Base-by-base conservation (phyloP, 768 basidiomycete genomes). In the Phaffia tasmanica region DNA sequence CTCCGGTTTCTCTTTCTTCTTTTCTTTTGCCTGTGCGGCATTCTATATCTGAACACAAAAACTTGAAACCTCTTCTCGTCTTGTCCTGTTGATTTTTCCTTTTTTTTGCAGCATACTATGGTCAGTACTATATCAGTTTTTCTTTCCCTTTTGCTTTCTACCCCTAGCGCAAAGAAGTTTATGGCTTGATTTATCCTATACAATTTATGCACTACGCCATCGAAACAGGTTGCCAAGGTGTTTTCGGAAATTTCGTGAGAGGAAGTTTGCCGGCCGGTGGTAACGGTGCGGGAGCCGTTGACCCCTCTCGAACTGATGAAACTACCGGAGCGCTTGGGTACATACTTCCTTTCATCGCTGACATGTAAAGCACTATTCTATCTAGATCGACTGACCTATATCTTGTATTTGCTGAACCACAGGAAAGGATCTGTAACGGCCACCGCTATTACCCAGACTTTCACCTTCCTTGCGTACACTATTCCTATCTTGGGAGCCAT, bases 401-500 rank as follows among this genome's bases (percentile, higher is more conserved):
- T 55, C 30, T 57, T 57, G 9, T 48, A 54, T 42, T 58, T 49
- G 6, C 54, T 5, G 6, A 42, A 42, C 11, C 53, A 54, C 35
- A 42, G 35, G 35, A 42, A 11, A 11, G 35, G 35, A 11, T 42
- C 35, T 42, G 35, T 42, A 11, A 42, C 35, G 11, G 35, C 35
- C 11, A 42, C 35, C 35, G 35, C 35, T 42, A 4, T 54, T 15
- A 54, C 53, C 29, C 5, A 54, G 9, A 19, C 56, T 8, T 69
- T 75, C 70, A 73, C 68, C 1, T 76, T 76, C 67, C 68, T 76
- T 42, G 69, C 72, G 19, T 75, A 75, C 72, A 63, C 70, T 1
- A 67, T 75, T 18, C 74, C 74, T 2, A 71, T 74, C 62, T 35
- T 69, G 5, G 76, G 75, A 53, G 75, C 72, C 49, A 74, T 76